Evolutionary conservation across 345 rosid genomes (phyloP), one percentile per base, ranked within the genome.

Genomic region (Eucalyptus cloeziana): DNA sequence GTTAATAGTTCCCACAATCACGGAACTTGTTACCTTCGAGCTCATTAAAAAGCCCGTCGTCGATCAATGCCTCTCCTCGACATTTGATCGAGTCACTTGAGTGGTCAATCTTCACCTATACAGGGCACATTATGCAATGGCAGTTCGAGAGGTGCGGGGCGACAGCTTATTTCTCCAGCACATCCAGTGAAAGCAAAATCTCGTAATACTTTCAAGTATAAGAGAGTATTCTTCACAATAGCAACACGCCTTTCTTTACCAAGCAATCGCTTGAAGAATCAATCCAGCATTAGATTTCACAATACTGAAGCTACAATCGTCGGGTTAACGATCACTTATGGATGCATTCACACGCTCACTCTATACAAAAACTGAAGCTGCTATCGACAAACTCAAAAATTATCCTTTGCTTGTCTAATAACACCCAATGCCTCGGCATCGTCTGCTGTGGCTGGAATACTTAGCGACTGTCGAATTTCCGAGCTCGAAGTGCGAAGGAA

Each of bases 331-430:
- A 56, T 64, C 58, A 87, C 79, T 58, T 87, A 45, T 80, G 50
- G 89, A 71, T 16, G 60, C 37, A 49, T 89, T 86, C n/a, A 90
- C 92, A 76, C 12, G 86, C 87, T 76, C 91, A 87, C 89, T 86
- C 94, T 95, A 94, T 95, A 92, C 95, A 93, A 88, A 88, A 89
- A 60, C 51, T 86, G 83, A 56, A 49, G 52, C 44, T 12, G 19
- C 47, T 31, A 45, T 51, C 45, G 49, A 89, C 81, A 49, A 51
- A 81, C 89, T 92, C 88, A 94, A 92, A 96, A 98, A 62, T 94
- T 91, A 90, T 98, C 96, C 93, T 96, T 98, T 37, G 99, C 99
- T 81, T 86, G 92, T 24, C 96, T 94, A 79, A 98, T 95, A 86
- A 92, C 89, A 83, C 96, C 93, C 88, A 97, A 89, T 49, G 96